Base-by-base conservation (phyloP, 2,329 filamentous ascomycete genomes). In the Fonsecaea pedrosoi region DNA sequence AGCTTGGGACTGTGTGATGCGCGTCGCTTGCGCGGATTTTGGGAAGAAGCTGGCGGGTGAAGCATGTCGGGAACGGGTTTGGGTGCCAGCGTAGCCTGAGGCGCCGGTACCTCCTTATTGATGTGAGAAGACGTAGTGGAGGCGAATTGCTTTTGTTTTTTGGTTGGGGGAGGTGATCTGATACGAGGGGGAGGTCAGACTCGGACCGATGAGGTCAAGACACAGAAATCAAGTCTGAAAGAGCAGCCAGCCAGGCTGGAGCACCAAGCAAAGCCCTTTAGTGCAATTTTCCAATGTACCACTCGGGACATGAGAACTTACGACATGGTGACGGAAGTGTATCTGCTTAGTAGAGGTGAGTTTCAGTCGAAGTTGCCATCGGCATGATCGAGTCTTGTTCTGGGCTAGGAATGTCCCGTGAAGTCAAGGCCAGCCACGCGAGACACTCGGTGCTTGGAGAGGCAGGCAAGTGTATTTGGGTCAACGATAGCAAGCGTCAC, bases 11-110 rank as follows among this genome's bases (percentile, higher is more conserved):
- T 72, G 50, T 68, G 79, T 32, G 79, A 81, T 66, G 79, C 75
- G 66, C 78, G 78, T 65, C 80, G 78, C 76, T 82, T 83, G 66
- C 80, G 79, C 42, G 81, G 77, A 69, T 80, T 81, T 60, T 57
- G 35, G 21, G 69, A 37, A 35, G 64, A 50, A 37, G 55, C 10
- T 21, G 68, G 63, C 30, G 72, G 64, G 18, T 69, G 69, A 54
- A 68, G 67, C n/a, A 59, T 57, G 9, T 64, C 62, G 45, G 60
- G 56, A 66, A 67, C 64, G n/a, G 64, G 64, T 60, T 68, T 69
- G 13, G 69, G 65, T 66, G 69, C 67, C 67, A 68, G 62, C 50
- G 64, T 60, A 37, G 67, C 63, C 40, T 59, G 66, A 57, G 55
- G 13, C 64, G 69, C 61, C 38, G 62, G 25, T 40, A 62, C 60